These are phyloP conservation scores for Royoungia palumana DNA, from an alignment of 768 basidiomycete genomes.

Conservation along the genomic window DNA sequence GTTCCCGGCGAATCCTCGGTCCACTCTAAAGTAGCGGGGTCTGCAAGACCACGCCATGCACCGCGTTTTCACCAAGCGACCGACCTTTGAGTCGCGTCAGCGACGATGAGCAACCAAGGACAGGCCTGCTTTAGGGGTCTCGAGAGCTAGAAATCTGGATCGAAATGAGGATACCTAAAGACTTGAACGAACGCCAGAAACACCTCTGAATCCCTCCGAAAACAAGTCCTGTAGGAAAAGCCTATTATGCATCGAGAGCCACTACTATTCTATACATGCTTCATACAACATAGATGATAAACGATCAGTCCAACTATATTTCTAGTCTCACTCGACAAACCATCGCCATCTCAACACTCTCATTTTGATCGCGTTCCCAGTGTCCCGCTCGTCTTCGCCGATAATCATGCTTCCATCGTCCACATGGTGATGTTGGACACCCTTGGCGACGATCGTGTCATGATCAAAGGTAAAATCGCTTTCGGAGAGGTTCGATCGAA, in stretches of 20 bases:
- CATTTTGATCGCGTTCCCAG: slow-evolving; percentile 14
- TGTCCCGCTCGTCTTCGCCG: slow-evolving; percentile 2
- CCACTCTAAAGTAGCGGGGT: too few relatives aligned
- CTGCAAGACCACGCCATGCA: too few relatives aligned
- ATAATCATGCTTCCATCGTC: slow-evolving; percentile 14
- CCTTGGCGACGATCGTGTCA: slow-evolving; percentile 16
- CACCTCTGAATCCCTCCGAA: too few relatives aligned
- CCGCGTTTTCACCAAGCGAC: too few relatives aligned
- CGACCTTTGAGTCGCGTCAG: too few relatives aligned
- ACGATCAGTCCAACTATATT: not conserved
- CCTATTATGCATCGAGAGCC: slow-evolving; percentile 1
- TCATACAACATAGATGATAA: slow-evolving; percentile 14
- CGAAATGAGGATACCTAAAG: too few relatives aligned
- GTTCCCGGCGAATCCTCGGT: too few relatives aligned
- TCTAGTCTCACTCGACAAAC: slow-evolving; percentile 7
- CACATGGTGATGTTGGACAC: not conserved
- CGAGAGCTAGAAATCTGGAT: too few relatives aligned
- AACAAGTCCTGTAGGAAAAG: not conserved
- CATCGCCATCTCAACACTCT: slow-evolving; percentile 30
- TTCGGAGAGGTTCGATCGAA: slow-evolving; percentile 19
- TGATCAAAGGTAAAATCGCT: slow-evolving; percentile 23
- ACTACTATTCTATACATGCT: slow-evolving; percentile 12
- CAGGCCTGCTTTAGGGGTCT: too few relatives aligned
- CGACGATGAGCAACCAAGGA: too few relatives aligned
- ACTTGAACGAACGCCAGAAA: too few relatives aligned